A percentile compares a stretch with the other conserved stretches of the same genome.
Conservation (phyloP, 2,329 filamentous ascomycete genomes). For the Escovopsis sp. region DNA sequence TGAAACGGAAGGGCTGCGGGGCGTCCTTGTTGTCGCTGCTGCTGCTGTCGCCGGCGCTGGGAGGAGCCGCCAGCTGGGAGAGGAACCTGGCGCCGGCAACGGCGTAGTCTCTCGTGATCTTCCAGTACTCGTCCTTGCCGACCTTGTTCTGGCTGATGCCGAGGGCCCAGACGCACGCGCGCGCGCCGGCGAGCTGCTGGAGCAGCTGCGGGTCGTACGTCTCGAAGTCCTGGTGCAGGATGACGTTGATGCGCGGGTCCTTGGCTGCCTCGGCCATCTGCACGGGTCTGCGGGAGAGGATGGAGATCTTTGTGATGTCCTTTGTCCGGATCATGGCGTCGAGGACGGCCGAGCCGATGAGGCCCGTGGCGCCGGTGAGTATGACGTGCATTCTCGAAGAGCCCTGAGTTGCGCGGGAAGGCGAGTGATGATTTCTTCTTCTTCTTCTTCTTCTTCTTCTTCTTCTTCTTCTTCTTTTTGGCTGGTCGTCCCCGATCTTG, state of each 20-base stretch:
- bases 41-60: no score
- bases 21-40: slow-evolving; percentile 10
- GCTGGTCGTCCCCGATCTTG: no score
- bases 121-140: slow-evolving; percentile 48
- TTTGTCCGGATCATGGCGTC: slow-evolving; percentile 43
- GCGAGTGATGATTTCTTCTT: no score
- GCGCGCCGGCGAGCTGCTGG: slow-evolving; percentile 44
- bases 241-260: slow-evolving; percentile 48
- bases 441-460: no score
- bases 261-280: slow-evolving; percentile 41
- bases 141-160: slow-evolving; percentile 50
- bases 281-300: slow-evolving; percentile 52
- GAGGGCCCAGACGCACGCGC: slow-evolving; percentile 60
- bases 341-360: slow-evolving; percentile 46
- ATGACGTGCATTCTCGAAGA: slow-evolving; percentile 42
- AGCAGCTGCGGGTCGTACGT: slow-evolving; percentile 43
- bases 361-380: slow-evolving; percentile 52
- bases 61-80: slow-evolving; percentile 19
- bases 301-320: slow-evolving; percentile 48
- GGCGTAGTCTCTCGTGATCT: slow-evolving; percentile 53
- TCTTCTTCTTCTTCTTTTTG: no score
- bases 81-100: slow-evolving; percentile 50
- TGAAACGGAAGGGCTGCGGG: slow-evolving; percentile 46
- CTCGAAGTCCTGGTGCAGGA: slow-evolving; percentile 53
- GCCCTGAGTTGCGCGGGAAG: no score